Evolutionary conservation across 1,139 yeast species (phyloP), one percentile per base, ranked within the genome.

Genomic region (Nakaseomyces kungkrabaensis): DNA sequence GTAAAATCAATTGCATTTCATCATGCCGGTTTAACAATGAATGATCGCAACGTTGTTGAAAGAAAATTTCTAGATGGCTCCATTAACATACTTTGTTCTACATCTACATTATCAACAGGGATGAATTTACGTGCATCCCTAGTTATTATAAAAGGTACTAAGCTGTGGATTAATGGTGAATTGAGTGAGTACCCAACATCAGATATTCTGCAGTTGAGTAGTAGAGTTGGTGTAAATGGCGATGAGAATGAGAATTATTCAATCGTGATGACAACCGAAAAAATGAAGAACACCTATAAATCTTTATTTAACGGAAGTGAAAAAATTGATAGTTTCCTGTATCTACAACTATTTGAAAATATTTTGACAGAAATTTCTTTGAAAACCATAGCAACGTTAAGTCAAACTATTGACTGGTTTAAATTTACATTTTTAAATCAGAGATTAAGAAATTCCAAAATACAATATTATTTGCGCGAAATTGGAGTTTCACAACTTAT

Each of bases 81-180:
- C 1, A 60, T 77, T 11, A 68, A 65, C 49, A 64, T 76, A 4
- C 56, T 80, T 32, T 78, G 82, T 48, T 77, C 78, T 1, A 79
- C 85, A 0, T 77, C 83, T 0, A 79, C 83, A 0, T 64, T 79
- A 52, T 81, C 97, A 0, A 89, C 97, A 94, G 97, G 97, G 60
- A 97, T 92, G 41, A 92, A 92, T 62, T 74, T 92, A 55, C 97
- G 97, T 1, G 97, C 97, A 0, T 92, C 89, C 70, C 72, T 92
- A 59, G 98, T 92, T 7, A 81, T 92, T 48, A 86, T 92, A 55
- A 92, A 92, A 66, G 97, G 97, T 38, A 92, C 98, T 3, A 53
- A 52, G 31, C 52, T 58, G 41, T 76, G 82, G 76, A 63, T 53
- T 11, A 38, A 52, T 5, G 53, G 60, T 26, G 61, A 54, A 17